Evolutionary conservation across 2,329 filamentous ascomycete species (phyloP), one percentile per base, ranked within the genome.

Genomic region (Calonectria hawksworthii): DNA sequence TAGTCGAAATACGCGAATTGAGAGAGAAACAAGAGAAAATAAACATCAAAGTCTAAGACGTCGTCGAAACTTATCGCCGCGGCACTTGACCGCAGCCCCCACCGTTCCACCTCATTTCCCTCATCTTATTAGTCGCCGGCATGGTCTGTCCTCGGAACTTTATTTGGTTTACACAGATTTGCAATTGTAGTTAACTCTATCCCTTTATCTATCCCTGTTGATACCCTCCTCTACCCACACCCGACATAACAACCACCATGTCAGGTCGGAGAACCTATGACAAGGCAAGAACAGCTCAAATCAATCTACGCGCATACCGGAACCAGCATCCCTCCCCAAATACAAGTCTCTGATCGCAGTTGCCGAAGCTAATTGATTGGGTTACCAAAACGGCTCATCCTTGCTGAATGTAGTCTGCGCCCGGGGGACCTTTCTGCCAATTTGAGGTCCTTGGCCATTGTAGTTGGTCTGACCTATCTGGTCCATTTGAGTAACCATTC

Each of bases 401-500:
- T 38, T 61, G 56, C 34, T 23, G 13, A 23, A 36, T 23, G n/a
- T 23, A 26, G 36, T 18, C n/a, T 36, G n/a, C 5, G 34, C n/a
- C 21, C 5, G 21, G 26, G 74, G 70, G 18, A 51, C 52, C 4
- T 64, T 68, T 59, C 61, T 66, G 34, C 68, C 63, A 51, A 74
- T 69, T 28, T 68, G 61, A 18, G 72, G 66, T 0, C 73, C 73
- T 51, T 80, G 74, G 0, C 73, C 76, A 32, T 83, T 83, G 41
- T 80, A 69, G 44, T 85, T 85, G 2, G 73, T 76, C 5, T 59
- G 41, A 0, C 84, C 84, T 16, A 85, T 75, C 0, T 72, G 50
- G 68, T 85, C 83, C 82, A 85, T 83, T n/a, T 78, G 74, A 1
- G 75, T 68, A 14, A 85, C 72, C 80, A 85, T 83, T 3, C 70